Conservation (phyloP, 495 filamentous ascomycete species). For the Penicillium psychrofluorescens region DNA sequence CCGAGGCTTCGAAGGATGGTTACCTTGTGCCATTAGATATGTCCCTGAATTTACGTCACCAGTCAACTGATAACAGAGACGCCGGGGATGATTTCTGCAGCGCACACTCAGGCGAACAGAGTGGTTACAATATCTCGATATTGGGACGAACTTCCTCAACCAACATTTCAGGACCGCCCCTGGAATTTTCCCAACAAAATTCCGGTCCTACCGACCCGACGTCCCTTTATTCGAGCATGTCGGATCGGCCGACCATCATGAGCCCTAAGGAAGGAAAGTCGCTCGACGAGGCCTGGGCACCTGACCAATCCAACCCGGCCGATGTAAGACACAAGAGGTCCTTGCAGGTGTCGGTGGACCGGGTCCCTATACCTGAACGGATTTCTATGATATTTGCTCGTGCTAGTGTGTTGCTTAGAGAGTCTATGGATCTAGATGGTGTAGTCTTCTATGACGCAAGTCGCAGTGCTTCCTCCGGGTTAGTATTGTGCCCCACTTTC, state of each 20-base stretch:
- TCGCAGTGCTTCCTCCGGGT: too few species aligned
- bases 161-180: too few species aligned
- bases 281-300: too few species aligned
- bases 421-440: conserved; percentile 37
- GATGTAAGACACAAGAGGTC: too few species aligned
- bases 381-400: conserved; percentile 25
- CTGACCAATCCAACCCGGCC: too few species aligned
- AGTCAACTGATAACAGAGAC: background rate
- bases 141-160: too few species aligned
- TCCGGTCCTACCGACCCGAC: too few species aligned
- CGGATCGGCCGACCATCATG: conserved; percentile 3
- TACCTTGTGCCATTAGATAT: background rate
- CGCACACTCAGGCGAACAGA: too few species aligned
- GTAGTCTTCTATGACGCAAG: conserved; percentile 33
- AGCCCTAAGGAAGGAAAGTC: conserved; percentile 9
- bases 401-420: conserved; percentile 28
- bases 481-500: too few species aligned
- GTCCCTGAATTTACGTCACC: background rate
- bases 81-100: background rate
- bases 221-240: conserved; percentile 7
- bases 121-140: too few species aligned
- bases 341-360: too few species aligned
- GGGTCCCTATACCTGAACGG: conserved; percentile 3
- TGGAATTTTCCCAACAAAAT: too few species aligned
- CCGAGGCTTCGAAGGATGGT: background rate